Percentiles rank a stretch among this genome's conserved stretches.
These are phyloP conservation scores for Mycena indigotica DNA, from an alignment of 768 basidiomycete species.

Conservation along the genomic window DNA sequence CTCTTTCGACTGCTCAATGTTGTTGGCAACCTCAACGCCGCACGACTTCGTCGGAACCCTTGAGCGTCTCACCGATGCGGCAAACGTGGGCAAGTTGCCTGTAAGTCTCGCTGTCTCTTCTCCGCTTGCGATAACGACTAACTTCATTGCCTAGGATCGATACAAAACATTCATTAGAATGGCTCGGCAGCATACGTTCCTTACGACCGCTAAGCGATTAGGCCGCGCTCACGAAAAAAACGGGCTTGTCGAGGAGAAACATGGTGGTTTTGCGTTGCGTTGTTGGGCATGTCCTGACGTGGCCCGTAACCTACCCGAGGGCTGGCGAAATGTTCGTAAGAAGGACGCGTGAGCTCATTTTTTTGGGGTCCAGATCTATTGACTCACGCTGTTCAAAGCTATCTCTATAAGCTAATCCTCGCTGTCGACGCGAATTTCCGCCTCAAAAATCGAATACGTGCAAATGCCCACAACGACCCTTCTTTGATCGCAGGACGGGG, in stretches of 20 bases:
- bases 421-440: not conserved
- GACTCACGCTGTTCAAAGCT: not conserved
- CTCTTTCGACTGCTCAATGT: not conserved
- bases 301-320: not conserved
- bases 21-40: not conserved
- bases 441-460: not conserved
- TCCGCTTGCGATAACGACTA: not conserved
- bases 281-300: not conserved
- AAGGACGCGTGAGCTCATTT: not conserved
- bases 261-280: not conserved
- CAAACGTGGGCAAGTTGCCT: not conserved
- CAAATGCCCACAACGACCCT: not conserved
- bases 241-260: not conserved
- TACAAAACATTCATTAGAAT: not conserved
- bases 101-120: not conserved
- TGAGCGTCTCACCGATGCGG: not conserved
- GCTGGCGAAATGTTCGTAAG: not conserved
- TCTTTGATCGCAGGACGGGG: not conserved
- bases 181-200: not conserved
- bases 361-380: not conserved
- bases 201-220: not conserved
- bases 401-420: not conserved
- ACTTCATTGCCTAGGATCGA: not conserved
- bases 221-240: not conserved
- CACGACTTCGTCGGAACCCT: not conserved